A percentile compares a stretch with the other conserved stretches of the same genome.
These are phyloP conservation scores for Entomortierella chlamydospora DNA, from an alignment of 192 early-diverging fungal genomes.

Conservation along the genomic window DNA sequence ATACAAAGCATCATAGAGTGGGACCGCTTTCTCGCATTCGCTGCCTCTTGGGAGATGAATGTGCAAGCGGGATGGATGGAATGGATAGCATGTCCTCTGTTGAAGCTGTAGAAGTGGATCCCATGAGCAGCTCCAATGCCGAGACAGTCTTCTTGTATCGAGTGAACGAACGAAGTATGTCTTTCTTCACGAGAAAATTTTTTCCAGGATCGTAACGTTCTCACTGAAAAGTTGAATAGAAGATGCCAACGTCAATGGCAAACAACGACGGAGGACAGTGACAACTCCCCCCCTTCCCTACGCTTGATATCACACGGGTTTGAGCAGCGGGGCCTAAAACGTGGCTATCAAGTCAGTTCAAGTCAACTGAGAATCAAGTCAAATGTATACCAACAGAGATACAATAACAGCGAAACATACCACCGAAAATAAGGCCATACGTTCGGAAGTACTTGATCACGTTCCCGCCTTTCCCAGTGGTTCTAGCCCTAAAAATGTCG, in stretches of 20 bases:
- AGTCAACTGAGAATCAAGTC: too few species aligned
- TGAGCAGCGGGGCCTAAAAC: conserved; percentile 7
- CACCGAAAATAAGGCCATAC: neutral
- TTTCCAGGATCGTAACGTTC: conserved; percentile 7
- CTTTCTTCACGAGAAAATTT: conserved; percentile 4
- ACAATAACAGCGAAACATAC: too few species aligned
- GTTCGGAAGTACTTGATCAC: conserved; percentile 15
- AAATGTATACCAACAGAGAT: too few species aligned
- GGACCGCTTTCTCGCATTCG: too few species aligned
- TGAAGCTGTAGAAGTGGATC: neutral
- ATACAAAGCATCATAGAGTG: too few species aligned
- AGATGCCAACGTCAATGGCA: neutral
- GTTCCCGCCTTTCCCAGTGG: conserved; percentile 2
- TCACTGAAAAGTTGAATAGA: conserved; percentile 5
- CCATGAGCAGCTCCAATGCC: conserved; percentile 3
- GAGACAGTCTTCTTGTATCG: conserved; percentile 4
- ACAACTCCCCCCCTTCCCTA: conserved; percentile 7
- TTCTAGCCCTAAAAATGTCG: conserved; percentile 19
- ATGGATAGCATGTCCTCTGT: neutral
- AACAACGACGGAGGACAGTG: conserved; percentile 1
- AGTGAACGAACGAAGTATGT: neutral
- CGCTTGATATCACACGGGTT: neutral
- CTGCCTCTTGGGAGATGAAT: too few species aligned
- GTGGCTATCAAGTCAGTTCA: too few species aligned
- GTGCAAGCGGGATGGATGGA: too few species aligned